Conservation (phyloP, 2,329 filamentous ascomycete species). For the Alternaria brassicicola region DNA sequence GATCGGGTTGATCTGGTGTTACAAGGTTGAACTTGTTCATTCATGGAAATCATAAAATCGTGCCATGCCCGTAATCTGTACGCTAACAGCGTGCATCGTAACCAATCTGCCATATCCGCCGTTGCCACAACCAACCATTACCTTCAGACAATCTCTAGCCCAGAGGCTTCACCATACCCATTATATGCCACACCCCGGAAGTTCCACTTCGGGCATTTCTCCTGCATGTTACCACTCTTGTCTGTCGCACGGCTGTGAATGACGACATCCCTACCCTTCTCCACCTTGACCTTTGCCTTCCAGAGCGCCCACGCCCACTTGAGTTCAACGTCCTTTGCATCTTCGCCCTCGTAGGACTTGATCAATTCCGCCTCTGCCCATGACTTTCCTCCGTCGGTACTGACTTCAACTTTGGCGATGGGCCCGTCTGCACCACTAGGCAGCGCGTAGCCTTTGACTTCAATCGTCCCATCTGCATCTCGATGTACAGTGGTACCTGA, state of each 20-base stretch:
- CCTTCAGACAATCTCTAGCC: constrained; percentile 53
- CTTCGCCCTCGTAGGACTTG: constrained; percentile 21
- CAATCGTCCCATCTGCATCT: constrained; percentile 51
- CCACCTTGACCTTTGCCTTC: constrained; percentile 53
- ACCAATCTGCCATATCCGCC: no score
- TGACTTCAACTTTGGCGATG: constrained; percentile 61
- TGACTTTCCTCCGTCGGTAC: constrained; percentile 55
- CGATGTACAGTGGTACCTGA: constrained; percentile 52
- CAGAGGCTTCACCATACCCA: constrained; percentile 62
- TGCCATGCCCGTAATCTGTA: background rate
- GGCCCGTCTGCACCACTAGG: constrained; percentile 61
- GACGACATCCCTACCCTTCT: constrained; percentile 50
- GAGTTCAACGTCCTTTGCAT: constrained; percentile 35
- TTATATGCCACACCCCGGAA: constrained; percentile 65
- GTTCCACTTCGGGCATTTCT: constrained; percentile 60
- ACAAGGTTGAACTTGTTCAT: background rate
- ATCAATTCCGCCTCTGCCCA: constrained; percentile 58
- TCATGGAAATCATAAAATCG: background rate
- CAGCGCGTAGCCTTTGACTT: constrained; percentile 62
- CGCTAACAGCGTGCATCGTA: background rate
- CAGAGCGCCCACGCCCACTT: constrained; percentile 66
- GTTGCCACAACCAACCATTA: background rate
- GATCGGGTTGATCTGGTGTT: no score
- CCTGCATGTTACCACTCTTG: constrained; percentile 59
- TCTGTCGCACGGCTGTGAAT: constrained; percentile 64